Evolutionary conservation across 2,329 filamentous ascomycete genomes (phyloP).

Genomic region (Fusarium veterinarium): DNA sequence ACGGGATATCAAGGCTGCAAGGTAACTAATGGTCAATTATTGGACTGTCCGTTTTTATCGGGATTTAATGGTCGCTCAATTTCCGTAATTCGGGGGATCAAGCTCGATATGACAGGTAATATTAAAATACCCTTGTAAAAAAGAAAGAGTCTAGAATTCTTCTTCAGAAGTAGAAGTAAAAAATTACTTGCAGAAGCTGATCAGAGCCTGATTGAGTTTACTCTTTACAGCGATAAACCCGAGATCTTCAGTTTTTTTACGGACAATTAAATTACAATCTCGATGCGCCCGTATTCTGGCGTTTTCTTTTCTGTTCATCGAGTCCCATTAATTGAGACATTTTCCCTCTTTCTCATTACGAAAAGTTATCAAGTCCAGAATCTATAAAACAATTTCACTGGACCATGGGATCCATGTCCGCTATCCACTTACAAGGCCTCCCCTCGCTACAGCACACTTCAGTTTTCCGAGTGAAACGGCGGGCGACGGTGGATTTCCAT

Average conservation of each 20-base stretch:
- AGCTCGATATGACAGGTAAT: conserved; percentile 4
- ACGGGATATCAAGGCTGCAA: not conserved
- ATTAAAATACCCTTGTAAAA: not conserved
- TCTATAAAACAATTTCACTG: conserved; percentile 8
- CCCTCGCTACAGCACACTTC: not conserved
- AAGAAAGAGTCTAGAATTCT: not conserved
- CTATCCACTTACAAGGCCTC: conserved; percentile 11
- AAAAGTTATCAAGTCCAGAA: not conserved
- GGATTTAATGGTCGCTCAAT: not conserved
- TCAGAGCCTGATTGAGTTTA: not conserved
- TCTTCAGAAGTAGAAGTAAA: not conserved
- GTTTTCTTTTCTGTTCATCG: not conserved
- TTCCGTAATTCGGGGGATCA: not conserved
- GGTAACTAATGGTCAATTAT: not conserved
- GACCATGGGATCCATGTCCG: conserved; percentile 1
- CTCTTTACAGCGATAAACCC: not conserved
- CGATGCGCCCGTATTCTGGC: not conserved
- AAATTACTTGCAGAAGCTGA: not conserved
- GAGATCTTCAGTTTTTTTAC: not conserved
- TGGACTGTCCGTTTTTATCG: not conserved
- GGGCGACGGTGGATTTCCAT: conserved; percentile 1
- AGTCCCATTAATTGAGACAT: conserved; percentile 6
- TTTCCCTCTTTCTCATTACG: conserved; percentile 1
- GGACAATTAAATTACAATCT: not conserved
- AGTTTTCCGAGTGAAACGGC: conserved; percentile 1